Base-by-base conservation (phyloP, 352 stramenopile species). In the Pythium rhizo-oryzae region DNA sequence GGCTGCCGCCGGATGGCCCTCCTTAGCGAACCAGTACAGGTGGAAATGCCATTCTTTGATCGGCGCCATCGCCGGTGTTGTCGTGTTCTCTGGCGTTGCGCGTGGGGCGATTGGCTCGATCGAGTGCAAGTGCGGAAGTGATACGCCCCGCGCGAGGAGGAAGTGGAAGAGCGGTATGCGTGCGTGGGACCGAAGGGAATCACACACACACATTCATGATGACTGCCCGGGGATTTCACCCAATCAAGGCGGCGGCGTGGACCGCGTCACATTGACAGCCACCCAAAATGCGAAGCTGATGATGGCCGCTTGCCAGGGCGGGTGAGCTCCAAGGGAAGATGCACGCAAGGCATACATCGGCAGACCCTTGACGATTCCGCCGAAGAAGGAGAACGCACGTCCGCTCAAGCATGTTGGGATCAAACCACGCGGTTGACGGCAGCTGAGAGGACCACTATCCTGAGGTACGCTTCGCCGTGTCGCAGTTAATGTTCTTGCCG, bases 1-100 rank as follows among this genome's bases (percentile, higher is more conserved):
- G 30, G 71, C 67, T 23, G 67, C 77, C 44, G 65, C 79, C 33
- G 60, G 55, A 59, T 80, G 62, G 62, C 79, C 90, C 53, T 50
- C 56, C 12, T 53, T 80, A 50, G 76, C 76, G 65, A 80, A 85
- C 70, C 74, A 92, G 71, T 84, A 93, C 25, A 78, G 77, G 70
- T 93, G 85, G 67, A 93, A 92, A 51, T 92, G 85, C 78, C 80
- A 93, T 50, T 93, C 85, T 62, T 87, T 82, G 65, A 90, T 77
- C 43, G 61, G 61, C 13, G 44, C 43, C 46, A 47, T 44, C n/a
- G 37, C 49, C 28, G 28, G 28, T 33, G 28, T 33, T 33, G 3
- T 33, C 28, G 28, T 6, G 28, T 33, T 33, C 28, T 33, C 28
- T 33, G 28, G 28, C 28, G 28, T 47, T 8, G 41, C n/a, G 4